Percentiles rank a stretch among this genome's conserved stretches.
Conservation (phyloP, 805 yeast genomes). For the Nakazawaea ishiwadae region DNA sequence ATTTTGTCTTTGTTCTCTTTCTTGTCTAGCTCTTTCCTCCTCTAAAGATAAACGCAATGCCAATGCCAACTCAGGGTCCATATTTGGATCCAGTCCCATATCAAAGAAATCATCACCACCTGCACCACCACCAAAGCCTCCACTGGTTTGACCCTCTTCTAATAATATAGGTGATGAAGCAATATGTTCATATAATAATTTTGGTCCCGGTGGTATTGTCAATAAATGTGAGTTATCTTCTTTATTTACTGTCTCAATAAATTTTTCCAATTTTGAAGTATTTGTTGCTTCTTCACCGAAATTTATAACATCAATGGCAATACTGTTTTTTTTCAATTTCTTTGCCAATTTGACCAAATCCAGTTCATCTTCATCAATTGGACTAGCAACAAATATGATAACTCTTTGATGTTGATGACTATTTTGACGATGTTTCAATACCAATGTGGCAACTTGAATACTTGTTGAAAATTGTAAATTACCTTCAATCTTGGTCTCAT, state of each 20-base stretch:
- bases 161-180: constrained; percentile 70
- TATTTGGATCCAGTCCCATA: constrained; percentile 76
- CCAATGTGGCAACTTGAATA: constrained; percentile 89
- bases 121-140: constrained; percentile 37
- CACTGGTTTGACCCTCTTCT: constrained; percentile 56
- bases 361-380: constrained; percentile 62
- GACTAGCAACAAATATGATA: constrained; percentile 85
- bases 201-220: constrained; percentile 85
- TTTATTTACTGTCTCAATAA: constrained; percentile 67
- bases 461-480: constrained; percentile 69
- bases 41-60: constrained; percentile 92
- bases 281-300: constrained; percentile 87
- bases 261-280: constrained; percentile 73
- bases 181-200: constrained; percentile 75
- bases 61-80: constrained; percentile 96
- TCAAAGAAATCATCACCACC: constrained; percentile 52
- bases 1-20: constrained; percentile 41
- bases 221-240: constrained; percentile 79
- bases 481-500: constrained; percentile 72
- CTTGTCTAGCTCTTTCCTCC: constrained; percentile 91
- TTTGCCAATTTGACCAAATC: constrained; percentile 83
- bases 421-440: constrained; percentile 94
- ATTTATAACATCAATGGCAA: constrained; percentile 84
- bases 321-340: constrained; percentile 87
- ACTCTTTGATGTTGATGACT: constrained; percentile 89